Conservation (phyloP, 805 yeast species). For the Cyberlindnera amylophila region DNA sequence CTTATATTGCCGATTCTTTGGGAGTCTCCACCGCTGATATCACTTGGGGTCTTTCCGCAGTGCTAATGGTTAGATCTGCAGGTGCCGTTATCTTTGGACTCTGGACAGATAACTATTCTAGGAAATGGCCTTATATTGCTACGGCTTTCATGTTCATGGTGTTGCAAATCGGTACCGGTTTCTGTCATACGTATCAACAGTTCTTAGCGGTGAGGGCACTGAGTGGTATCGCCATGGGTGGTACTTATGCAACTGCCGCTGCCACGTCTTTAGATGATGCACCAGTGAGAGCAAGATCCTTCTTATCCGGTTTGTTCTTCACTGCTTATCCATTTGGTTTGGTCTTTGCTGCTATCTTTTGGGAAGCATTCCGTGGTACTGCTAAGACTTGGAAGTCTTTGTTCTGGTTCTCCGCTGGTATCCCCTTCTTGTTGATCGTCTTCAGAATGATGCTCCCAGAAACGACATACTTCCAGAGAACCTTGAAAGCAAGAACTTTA, state of each 20-base stretch:
- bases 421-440: slow-evolving; percentile 51
- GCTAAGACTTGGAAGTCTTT: slow-evolving; percentile 61
- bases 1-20: slow-evolving; percentile 48
- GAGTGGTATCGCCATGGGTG: slow-evolving; percentile 57
- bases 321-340: slow-evolving; percentile 64
- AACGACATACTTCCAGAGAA: slow-evolving; percentile 45
- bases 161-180: slow-evolving; percentile 65
- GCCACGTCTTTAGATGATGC: slow-evolving; percentile 57
- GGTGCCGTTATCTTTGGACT: slow-evolving; percentile 69
- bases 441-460: slow-evolving; percentile 62
- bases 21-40: slow-evolving; percentile 44
- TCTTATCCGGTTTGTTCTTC: slow-evolving; percentile 57
- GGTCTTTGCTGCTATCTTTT: slow-evolving; percentile 58
- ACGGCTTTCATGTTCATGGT: slow-evolving; percentile 49
- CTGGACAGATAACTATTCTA: slow-evolving; percentile 58
- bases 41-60: slow-evolving; percentile 73
- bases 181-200: slow-evolving; percentile 51
- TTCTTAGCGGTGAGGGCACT: slow-evolving; percentile 61
- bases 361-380: slow-evolving; percentile 51
- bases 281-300: slow-evolving; percentile 57
- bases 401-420: slow-evolving; percentile 70
- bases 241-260: slow-evolving; percentile 41
- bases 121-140: slow-evolving; percentile 63
- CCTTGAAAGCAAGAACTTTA: slow-evolving; percentile 28
- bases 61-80: slow-evolving; percentile 65